Evolutionary conservation across 345 rosid species (phyloP), one percentile per base, ranked within the genome.

Genomic region (Rhizophora mangle): DNA sequence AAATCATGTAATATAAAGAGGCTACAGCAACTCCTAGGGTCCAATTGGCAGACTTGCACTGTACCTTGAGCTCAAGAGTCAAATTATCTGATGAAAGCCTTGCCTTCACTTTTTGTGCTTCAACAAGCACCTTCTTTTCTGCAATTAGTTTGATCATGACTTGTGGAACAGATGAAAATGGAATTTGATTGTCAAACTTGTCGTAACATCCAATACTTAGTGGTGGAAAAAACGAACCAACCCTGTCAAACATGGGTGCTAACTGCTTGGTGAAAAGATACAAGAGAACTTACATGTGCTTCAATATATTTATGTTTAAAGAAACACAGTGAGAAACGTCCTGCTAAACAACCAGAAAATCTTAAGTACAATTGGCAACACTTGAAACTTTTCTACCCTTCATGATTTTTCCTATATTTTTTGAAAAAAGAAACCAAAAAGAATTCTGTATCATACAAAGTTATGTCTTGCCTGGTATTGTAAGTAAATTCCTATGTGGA

Each of bases 201-300:
- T 90, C 96, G 62, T 74, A 74, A 72, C 94, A 83, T 31, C 78
- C 84, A 46, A 90, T 60, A 52, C 46, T 52, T 47, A 84, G 18
- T 9, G 64, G 66, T 32, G 83, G 82, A 65, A 85, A 79, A 43
- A 53, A 67, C 16, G 84, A 84, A 73, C 96, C 96, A 31, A 84
- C 84, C 77, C 96, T 90, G 84, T 59, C 46, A 37, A 72, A 55
- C 10, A 65, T 32, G 6, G 49, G 49, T 43, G 18, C 18, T 11
- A 2, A 21, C 11, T 49, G 8, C 20, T 64, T 8, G 6, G 27
- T 63, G 22, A 32, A 29, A 52, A 31, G 34, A 37, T 24, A 7
- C 9, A 62, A 18, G 34, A 16, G 53, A 37, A 30, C n/a, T 22
- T 36, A 39, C 16, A 39, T 10, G n/a, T 20, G 5, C 37, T 8